Evolutionary conservation across 192 early-diverging fungal genomes (phyloP).

Genomic region (Rhizoclosmatium globosum): DNA sequence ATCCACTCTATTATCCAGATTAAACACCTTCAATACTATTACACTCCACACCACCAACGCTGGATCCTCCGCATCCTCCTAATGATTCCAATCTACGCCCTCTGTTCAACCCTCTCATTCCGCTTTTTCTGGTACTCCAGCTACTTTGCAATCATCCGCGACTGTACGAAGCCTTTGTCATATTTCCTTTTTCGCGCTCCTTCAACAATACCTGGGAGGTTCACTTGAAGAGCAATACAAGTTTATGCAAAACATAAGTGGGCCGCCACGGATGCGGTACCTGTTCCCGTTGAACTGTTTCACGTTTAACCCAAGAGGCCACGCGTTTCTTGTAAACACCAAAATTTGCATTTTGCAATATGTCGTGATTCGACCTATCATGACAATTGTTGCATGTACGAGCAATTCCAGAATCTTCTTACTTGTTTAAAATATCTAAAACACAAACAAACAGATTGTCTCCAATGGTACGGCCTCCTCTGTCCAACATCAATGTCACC

Average conservation of each 20-base stretch:
- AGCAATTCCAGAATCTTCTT: too few relatives aligned
- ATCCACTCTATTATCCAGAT: conserved; percentile 16
- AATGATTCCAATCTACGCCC: conserved; percentile 79
- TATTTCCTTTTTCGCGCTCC: conserved; percentile 75
- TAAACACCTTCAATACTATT: conserved; percentile 42
- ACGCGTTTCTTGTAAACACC: conserved; percentile 66
- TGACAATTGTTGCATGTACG: conserved; percentile 64
- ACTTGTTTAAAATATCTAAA: too few relatives aligned
- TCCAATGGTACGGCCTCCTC: conserved; percentile 65
- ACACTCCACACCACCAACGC: conserved; percentile 73
- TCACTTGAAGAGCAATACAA: conserved; percentile 52
- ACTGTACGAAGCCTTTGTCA: conserved; percentile 80
- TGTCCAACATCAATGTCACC: conserved; percentile 70
- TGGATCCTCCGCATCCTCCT: conserved; percentile 79
- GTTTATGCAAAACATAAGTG: conserved; percentile 48
- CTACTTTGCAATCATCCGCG: conserved; percentile 70
- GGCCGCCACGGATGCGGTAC: conserved; percentile 49
- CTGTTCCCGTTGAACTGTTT: conserved; percentile 76
- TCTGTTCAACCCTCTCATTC: conserved; percentile 74
- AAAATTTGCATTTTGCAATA: conserved; percentile 80
- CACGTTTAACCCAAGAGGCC: conserved; percentile 67
- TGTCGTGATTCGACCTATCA: conserved; percentile 69
- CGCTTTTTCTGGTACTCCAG: conserved; percentile 73
- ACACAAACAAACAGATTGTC: conserved; percentile 39
- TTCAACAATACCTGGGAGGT: conserved; percentile 75